Evolutionary conservation across 148 eudicot species (phyloP), one percentile per base, ranked within the genome.

Genomic region (Amaranthus cruentus): DNA sequence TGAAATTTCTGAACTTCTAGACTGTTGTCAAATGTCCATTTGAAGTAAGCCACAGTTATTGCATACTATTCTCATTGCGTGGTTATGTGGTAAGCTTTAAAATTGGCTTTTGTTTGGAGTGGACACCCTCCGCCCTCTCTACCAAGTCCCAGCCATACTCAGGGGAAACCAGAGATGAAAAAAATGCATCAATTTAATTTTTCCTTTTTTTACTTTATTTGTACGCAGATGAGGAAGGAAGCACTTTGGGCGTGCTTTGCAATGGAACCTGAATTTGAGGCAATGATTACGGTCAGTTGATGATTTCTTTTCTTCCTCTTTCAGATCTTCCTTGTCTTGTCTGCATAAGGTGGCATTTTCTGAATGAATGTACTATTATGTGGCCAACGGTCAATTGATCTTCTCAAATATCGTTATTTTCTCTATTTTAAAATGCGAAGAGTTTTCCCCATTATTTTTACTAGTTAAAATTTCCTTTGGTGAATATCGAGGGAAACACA

Each of bases 231-330:
- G 86, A 86, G 99, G 81, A 95, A 95, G 88, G 99, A 95, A 87
- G 99, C 99, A 74, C 92, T 95, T 54, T 91, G 96, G 96, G 99
- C 99, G 21, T 92, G 96, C 86, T 91, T 91, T 74, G 99, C 99
- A 15, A 85, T 91, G 97, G 94, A 69, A 63, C 99, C 99, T 69
- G 62, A 66, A 69, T 88, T 43, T 74, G 97, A 95, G 82, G 99
- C 97, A 76, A 91, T 95, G 97, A 95, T 84, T 75, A 70, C 99
- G 83, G 97, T 94, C 38, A 81, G 92, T 80, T 42, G 52, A 6
- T 54, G 58, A 1, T 47, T 44, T 2, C 62, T 11, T 9, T 53
- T 73, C 72, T 15, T 8, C n/a, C 6, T 21, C 38, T n/a, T 18
- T 6, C 4, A 9, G 71, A 10, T 9, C 38, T 7, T 64, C 43